Evolutionary conservation across 495 filamentous ascomycete species (phyloP).

Genomic region (Aspergillus olivimuriae): DNA sequence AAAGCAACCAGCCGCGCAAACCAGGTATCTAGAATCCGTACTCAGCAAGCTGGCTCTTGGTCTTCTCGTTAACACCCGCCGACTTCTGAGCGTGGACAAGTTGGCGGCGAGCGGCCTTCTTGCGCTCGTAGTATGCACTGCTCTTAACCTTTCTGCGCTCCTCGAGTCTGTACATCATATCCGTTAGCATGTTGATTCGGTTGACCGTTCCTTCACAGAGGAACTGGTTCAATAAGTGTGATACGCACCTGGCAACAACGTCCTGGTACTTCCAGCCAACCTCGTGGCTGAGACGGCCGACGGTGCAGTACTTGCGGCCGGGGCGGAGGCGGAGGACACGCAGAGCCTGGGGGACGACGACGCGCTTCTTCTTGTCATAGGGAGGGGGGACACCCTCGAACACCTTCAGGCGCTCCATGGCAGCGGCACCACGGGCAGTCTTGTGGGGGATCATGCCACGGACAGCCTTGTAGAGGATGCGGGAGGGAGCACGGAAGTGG

Average conservation of each 20-base stretch:
- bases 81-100: slow-evolving; percentile 85
- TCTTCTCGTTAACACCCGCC: slow-evolving; percentile 74
- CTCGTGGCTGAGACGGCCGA: slow-evolving; percentile 94
- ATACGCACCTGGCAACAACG: slow-evolving; percentile 87
- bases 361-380: slow-evolving; percentile 99
- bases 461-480: slow-evolving; percentile 99
- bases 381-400: slow-evolving; percentile 99
- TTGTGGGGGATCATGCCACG: slow-evolving; percentile 99
- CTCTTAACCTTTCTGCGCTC: slow-evolving; percentile 99
- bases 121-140: slow-evolving; percentile 97
- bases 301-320: slow-evolving; percentile 98
- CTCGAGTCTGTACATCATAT: slow-evolving; percentile 65
- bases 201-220: too few species aligned
- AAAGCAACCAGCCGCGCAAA: slow-evolving; percentile 42
- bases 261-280: slow-evolving; percentile 99
- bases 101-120: slow-evolving; percentile 89
- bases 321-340: slow-evolving; percentile 91
- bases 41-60: slow-evolving; percentile 62
- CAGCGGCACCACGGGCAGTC: slow-evolving; percentile 92
- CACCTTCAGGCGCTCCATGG: slow-evolving; percentile 96
- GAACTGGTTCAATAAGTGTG: too few species aligned
- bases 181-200: too few species aligned
- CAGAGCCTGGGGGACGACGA: slow-evolving; percentile 97
- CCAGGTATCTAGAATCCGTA: slow-evolving; percentile 63
- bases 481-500: slow-evolving; percentile 97